phyloP scores from a whole-genome alignment of 352 stramenopile genomes.

The Aphanomyces stellatus region DNA sequence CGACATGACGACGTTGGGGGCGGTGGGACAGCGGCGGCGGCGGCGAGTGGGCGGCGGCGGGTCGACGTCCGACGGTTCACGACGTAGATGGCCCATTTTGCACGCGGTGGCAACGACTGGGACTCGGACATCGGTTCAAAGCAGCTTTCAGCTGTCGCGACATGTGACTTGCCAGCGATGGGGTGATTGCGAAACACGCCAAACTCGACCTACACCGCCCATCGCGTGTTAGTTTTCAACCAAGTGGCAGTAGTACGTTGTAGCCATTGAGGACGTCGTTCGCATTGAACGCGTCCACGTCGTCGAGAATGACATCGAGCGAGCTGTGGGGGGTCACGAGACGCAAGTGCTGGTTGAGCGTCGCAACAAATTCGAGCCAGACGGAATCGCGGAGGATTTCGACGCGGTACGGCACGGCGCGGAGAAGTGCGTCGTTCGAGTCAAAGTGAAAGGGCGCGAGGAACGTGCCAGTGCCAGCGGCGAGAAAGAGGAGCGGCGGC shows the following conservation, averaged over 20 bases:
- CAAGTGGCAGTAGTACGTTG: background rate
- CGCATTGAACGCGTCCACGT: conserved; percentile 51
- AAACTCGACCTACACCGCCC: conserved; percentile 42
- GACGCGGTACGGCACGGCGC: conserved; percentile 54
- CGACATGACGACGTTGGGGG: background rate
- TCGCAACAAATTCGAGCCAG: conserved; percentile 78
- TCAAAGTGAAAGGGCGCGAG: conserved; percentile 73
- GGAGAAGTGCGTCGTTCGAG: conserved; percentile 75
- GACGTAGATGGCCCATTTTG: background rate
- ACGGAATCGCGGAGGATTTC: conserved; percentile 66
- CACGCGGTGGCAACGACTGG: background rate
- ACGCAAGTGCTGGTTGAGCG: conserved; percentile 58
- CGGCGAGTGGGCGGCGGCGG: background rate
- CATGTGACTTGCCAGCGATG: background rate
- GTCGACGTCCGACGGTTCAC: background rate
- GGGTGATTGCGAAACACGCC: conserved; percentile 30
- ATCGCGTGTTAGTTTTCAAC: background rate
- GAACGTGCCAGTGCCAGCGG: conserved; percentile 69
- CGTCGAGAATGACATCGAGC: conserved; percentile 34
- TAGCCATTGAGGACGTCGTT: conserved; percentile 27
- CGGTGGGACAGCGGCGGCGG: background rate
- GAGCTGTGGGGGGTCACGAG: conserved; percentile 42
- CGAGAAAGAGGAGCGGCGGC: conserved; percentile 33
- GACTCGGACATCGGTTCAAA: background rate
- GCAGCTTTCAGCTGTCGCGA: background rate